Base-by-base conservation (phyloP, 2,329 filamentous ascomycete species). In the Nigrograna mackinnonii region DNA sequence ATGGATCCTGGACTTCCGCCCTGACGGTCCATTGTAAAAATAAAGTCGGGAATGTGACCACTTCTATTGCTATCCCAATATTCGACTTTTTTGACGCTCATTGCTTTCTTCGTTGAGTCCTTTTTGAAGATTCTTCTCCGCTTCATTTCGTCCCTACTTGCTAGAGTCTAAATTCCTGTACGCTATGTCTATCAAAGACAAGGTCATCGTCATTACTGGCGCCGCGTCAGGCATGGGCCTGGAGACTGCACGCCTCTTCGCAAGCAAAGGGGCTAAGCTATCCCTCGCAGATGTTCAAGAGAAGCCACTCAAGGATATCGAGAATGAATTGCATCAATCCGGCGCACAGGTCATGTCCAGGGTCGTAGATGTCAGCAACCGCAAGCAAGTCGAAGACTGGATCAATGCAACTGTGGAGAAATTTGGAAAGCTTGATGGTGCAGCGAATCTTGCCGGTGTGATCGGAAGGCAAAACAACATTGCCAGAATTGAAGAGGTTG, bases 331-430 rank as follows among this genome's bases (percentile, higher is more conserved):
- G 7, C 11, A 9, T 6, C 36, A 44, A 1, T 37, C 49, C 4
- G 50, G 53, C 1, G 62, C 57, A 39, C 18, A 49, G 2, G 44
- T 62, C 0, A 50, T 73, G 20, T 37, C 54, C 3, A 50, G 74
- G 1, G 43, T 65, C n/a, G 55, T 77, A 9, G 72, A 82, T 52
- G 75, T 81, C 2, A 58, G 67, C 6, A 56, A 71, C 24, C 55
- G 67, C 18, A 48, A 41, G 0, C 57, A 68, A 11, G 72, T 80
- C 6, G 64, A 70, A 5, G 41, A 52, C 0, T 68, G 62, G 9
- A 57, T 80, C 4, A 54, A 58, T 13, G 33, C 44, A 9, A 66
- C 64, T 4, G 50, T 69, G 4, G 39, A 54, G 9, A 47, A 53
- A 16, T 65, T 65, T 17, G 69, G 66, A 5, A 49, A 49, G 11